These are phyloP conservation scores for Brettanomyces custersianus DNA, from an alignment of 805 yeast species.

Conservation along the genomic window DNA sequence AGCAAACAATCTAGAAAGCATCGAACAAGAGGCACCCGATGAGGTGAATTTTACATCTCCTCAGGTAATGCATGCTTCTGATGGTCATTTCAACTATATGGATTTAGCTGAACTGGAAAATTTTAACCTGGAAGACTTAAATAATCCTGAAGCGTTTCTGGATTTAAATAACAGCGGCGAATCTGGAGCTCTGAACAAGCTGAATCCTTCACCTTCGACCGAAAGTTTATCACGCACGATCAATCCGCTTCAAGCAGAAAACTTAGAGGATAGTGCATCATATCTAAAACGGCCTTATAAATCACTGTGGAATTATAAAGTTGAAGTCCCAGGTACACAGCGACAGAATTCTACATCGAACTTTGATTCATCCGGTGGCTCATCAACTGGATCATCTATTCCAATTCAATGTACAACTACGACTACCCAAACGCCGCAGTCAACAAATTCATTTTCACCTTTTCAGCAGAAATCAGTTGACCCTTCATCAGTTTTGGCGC, in stretches of 20 bases:
- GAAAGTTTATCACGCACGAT: too few relatives aligned
- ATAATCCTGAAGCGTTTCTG: too few relatives aligned
- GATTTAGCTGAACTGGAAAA: slow-evolving; percentile 23
- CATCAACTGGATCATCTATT: slow-evolving; percentile 2
- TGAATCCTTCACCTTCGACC: too few relatives aligned
- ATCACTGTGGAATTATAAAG: too few relatives aligned
- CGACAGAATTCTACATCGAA: too few relatives aligned
- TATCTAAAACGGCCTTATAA: too few relatives aligned
- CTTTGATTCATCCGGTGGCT: slow-evolving; percentile 3
- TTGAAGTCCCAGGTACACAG: too few relatives aligned
- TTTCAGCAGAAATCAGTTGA: neutral
- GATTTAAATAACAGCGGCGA: too few relatives aligned
- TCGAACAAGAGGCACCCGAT: slow-evolving; percentile 39
- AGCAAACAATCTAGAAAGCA: slow-evolving; percentile 8
- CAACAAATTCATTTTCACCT: neutral
- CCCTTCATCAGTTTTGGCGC: neutral
- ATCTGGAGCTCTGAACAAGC: too few relatives aligned
- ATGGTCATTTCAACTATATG: slow-evolving; percentile 24
- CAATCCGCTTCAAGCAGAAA: too few relatives aligned
- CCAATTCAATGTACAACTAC: neutral
- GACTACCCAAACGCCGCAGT: neutral
- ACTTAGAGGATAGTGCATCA: too few relatives aligned
- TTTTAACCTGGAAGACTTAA: slow-evolving; percentile 11
- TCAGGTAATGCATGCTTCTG: slow-evolving; percentile 31
- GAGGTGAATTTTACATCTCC: slow-evolving; percentile 82